Percentiles rank a stretch among this genome's conserved stretches.
phyloP scores from a whole-genome alignment of 495 filamentous ascomycete genomes.

The Tuber calosporum region DNA sequence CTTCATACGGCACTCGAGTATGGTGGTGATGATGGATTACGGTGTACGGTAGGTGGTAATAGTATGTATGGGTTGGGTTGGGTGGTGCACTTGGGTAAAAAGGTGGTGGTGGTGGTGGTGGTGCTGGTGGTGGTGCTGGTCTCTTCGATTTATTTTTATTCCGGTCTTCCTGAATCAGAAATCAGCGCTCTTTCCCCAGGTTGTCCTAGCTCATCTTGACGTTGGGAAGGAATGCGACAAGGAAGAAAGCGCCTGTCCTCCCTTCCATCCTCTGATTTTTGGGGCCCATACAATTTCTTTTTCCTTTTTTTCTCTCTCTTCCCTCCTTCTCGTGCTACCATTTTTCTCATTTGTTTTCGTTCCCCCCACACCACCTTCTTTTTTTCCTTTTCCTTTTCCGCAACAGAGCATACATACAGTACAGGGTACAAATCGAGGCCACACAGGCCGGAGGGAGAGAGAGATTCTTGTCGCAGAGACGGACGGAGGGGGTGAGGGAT shows the following conservation, averaged over 20 bases:
- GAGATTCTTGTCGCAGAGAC: neutral
- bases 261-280: neutral
- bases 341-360: slow-evolving; percentile 1
- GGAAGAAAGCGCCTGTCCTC: slow-evolving; percentile 2
- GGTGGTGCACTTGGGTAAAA: neutral
- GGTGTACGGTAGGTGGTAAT: too few relatives aligned
- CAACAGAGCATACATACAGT: neutral
- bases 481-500: neutral
- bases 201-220: slow-evolving; percentile 2
- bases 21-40: neutral
- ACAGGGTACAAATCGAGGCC: slow-evolving; percentile 2
- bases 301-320: neutral
- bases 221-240: neutral
- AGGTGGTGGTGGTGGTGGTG: neutral
- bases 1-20: neutral
- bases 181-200: slow-evolving; percentile 4
- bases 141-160: slow-evolving; percentile 3
- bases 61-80: neutral
- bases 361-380: slow-evolving; percentile 3
- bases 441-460: neutral
- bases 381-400: neutral
- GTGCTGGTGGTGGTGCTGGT: neutral
- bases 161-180: neutral
- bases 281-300: neutral
- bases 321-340: neutral